A percentile compares a stretch with the other conserved stretches of the same genome.
Evolutionary conservation across 805 yeast species (phyloP).

Genomic region (Priceomyces melissophilus): DNA sequence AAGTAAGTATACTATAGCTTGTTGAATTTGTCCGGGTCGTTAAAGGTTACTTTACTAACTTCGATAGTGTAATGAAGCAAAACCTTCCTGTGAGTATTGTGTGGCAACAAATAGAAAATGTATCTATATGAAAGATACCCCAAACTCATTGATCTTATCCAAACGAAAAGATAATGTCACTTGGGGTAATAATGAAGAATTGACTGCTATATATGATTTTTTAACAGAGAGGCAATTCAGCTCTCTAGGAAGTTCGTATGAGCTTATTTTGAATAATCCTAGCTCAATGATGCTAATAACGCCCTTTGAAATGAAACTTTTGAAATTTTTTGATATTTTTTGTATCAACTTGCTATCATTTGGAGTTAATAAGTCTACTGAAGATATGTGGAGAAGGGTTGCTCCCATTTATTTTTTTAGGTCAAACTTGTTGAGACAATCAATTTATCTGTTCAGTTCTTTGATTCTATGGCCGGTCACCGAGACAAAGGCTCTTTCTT

Average conservation of each 20-base stretch:
- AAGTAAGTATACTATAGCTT: constrained; percentile 4
- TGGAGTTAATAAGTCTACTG: constrained; percentile 18
- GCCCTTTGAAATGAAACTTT: constrained; percentile 9
- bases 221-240: too few species aligned
- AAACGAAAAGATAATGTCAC: too few species aligned
- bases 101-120: constrained; percentile 18
- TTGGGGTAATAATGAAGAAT: too few species aligned
- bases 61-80: constrained; percentile 20
- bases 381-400: constrained; percentile 21
- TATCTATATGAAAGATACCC: constrained; percentile 14
- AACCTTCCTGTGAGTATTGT: constrained; percentile 27
- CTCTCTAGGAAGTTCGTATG: constrained; percentile 11
- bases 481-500: too few species aligned
- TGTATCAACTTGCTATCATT: constrained; percentile 26
- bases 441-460: constrained; percentile 18
- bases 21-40: not conserved
- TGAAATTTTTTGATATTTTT: constrained; percentile 18
- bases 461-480: constrained; percentile 2
- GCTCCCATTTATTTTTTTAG: constrained; percentile 23
- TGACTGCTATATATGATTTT: too few species aligned
- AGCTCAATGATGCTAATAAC: constrained; percentile 14
- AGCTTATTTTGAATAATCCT: constrained; percentile 17
- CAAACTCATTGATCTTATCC: too few species aligned
- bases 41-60: not conserved
- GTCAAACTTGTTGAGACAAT: constrained; percentile 23